Evolutionary conservation across 2,329 filamentous ascomycete genomes (phyloP), one percentile per base, ranked within the genome.

Genomic region (Chrysoporthe austroafricana): DNA sequence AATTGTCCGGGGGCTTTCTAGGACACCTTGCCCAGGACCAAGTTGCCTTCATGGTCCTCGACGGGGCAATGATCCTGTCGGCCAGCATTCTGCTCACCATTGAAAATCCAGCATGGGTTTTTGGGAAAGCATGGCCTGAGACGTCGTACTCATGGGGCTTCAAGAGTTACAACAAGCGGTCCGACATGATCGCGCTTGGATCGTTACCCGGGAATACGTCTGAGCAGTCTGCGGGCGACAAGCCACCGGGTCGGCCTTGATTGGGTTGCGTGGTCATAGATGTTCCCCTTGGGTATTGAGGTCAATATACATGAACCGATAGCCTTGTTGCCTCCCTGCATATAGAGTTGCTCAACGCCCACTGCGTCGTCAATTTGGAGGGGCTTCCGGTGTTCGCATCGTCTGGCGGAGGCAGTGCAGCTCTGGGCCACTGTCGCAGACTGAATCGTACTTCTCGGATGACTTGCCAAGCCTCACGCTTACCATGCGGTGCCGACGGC

Each of bases 1-100:
- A 88, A 77, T 73, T 88, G 66, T 82, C 80, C 66, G 79, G 83
- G 34, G 86, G 86, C 3, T 88, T 83, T 77, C 72, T 70, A 5
- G 85, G 84, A 0, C 73, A 78, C 26, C 73, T 88, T 70, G 83
- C 85, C 64, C 74, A 74, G 56, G 75, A 82, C 39, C 72, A 84
- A 71, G 73, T 73, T 1, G 72, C 79, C 11, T 83, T 83, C 69
- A 80, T 83, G 68, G 76, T 71, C 1, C 72, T 84, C 7, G 82
- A 84, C 74, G 79, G 78, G n/a, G 79, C 80, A 58, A 72, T 73
- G 72, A 83, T 87, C 62, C 76, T 77, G 3, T 73, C 85, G 14
- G 80, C 84, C 2, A 77, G 78, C n/a, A 66, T 81, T 4, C 75
- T 68, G 13, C 48, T 72, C 32, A 71, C 68, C 14, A 62, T 60